Conservation (phyloP, 202 grass and related monocot species). For the Setaria italica region DNA sequence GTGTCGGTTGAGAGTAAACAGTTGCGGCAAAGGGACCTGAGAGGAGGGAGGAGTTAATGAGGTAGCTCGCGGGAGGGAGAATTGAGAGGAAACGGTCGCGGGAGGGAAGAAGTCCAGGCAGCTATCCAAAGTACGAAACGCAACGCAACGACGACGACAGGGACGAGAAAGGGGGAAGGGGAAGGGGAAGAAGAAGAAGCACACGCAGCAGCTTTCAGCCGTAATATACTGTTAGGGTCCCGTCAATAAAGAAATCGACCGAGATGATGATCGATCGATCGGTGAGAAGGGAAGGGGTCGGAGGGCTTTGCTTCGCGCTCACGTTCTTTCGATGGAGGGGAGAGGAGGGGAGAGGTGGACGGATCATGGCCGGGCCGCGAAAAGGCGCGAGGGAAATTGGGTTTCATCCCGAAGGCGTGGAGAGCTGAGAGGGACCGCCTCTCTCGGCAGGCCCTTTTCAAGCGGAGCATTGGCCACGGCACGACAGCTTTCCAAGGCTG, state of each 20-base stretch:
- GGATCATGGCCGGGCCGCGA: not conserved
- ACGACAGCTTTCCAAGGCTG: conserved; percentile 9
- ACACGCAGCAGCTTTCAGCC: not conserved
- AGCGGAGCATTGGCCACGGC: not conserved
- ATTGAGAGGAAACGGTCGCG: conserved; percentile 18
- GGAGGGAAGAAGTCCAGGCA: conserved; percentile 39
- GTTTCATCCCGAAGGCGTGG: not conserved
- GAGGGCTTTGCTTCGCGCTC: conserved; percentile 40
- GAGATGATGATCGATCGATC: not conserved
- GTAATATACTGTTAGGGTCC: not conserved
- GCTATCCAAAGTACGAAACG: conserved; percentile 35
- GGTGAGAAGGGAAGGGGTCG: not conserved
- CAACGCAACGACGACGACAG: conserved; percentile 39
- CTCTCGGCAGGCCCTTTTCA: not conserved
- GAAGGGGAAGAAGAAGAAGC: too few species aligned
- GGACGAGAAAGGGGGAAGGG: not conserved
- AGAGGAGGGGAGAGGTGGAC: not conserved
- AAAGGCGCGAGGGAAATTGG: not conserved
- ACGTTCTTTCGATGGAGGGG: conserved; percentile 11
- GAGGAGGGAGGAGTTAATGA: not conserved
- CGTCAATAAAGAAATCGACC: not conserved
- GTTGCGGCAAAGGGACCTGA: not conserved
- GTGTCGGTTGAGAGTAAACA: not conserved
- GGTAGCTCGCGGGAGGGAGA: not conserved
- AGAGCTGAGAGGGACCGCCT: not conserved